Conservation (phyloP, 164 flowering plant genomes). For the Annona squamosa region DNA sequence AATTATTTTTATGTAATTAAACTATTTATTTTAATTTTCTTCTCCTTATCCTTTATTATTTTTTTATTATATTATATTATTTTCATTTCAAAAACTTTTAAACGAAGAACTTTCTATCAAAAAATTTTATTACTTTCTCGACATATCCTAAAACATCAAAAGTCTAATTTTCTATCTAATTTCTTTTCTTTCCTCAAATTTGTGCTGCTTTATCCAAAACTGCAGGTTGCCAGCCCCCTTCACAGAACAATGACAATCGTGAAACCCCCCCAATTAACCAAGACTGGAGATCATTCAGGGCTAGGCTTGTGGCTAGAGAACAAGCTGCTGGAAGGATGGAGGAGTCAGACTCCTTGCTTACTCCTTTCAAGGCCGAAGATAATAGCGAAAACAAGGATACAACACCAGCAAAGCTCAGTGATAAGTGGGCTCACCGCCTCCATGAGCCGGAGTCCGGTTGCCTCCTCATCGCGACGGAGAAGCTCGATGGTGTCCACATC, state of each 20-base stretch:
- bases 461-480: slow-evolving; percentile 76
- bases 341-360: slow-evolving; percentile 19
- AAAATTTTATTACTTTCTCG: background rate
- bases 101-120: background rate
- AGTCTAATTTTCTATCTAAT: background rate
- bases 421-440: slow-evolving; percentile 72
- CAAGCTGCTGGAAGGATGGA: slow-evolving; percentile 16
- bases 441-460: slow-evolving; percentile 86
- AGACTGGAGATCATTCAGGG: slow-evolving; percentile 87
- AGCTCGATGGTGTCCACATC: slow-evolving; percentile 92
- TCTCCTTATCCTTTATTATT: background rate
- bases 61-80: background rate
- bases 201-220: background rate
- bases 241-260: slow-evolving; percentile 31
- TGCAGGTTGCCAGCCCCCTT: slow-evolving; percentile 41
- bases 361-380: slow-evolving; percentile 23
- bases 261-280: slow-evolving; percentile 16
- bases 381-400: slow-evolving; percentile 15
- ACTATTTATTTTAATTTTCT: background rate
- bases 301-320: slow-evolving; percentile 58
- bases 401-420: slow-evolving; percentile 22
- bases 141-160: background rate
- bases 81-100: background rate
- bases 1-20: background rate
- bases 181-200: background rate